Evolutionary conservation across 352 stramenopile species (phyloP).

Genomic region (Pythium rhizo-oryzae): DNA sequence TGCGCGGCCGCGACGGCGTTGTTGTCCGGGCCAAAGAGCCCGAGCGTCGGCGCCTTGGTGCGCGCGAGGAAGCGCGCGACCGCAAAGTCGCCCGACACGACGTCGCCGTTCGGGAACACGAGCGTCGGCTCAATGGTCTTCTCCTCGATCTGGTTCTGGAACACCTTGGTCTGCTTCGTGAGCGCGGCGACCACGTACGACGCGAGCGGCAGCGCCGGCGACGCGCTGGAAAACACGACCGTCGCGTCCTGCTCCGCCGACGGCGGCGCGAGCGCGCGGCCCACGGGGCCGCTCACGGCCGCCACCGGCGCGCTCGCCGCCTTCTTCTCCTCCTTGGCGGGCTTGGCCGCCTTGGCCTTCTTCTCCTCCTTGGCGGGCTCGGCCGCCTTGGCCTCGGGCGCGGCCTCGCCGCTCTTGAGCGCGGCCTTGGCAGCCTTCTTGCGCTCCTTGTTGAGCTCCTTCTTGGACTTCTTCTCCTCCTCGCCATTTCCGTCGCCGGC

Average conservation of each 20-base stretch:
- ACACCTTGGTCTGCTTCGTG: conserved; percentile 47
- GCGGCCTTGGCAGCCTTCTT: conserved; percentile 85
- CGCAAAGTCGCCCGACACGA: conserved; percentile 83
- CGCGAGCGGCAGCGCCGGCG: conserved; percentile 52
- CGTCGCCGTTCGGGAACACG: conserved; percentile 44
- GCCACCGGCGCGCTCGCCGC: not conserved
- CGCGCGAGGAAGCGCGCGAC: conserved; percentile 68
- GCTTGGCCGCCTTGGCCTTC: not conserved
- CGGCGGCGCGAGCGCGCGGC: conserved; percentile 49
- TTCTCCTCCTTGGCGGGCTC: conserved; percentile 12
- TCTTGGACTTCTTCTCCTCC: conserved; percentile 80
- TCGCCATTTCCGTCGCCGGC: conserved; percentile 37
- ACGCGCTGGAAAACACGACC: conserved; percentile 65
- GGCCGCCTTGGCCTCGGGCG: conserved; percentile 36
- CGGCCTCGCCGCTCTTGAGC: conserved; percentile 52
- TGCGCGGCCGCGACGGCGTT: conserved; percentile 59
- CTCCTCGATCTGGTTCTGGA: conserved; percentile 55
- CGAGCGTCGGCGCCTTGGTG: conserved; percentile 38
- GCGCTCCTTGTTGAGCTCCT: conserved; percentile 89
- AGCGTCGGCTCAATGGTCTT: conserved; percentile 68
- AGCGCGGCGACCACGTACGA: conserved; percentile 71
- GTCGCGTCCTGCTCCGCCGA: conserved; percentile 49
- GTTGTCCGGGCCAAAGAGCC: conserved; percentile 63
- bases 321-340: not conserved
- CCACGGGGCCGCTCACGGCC: conserved; percentile 21